Base-by-base conservation (phyloP, 208 protist species). In the Strigomonas oncopelti region DNA sequence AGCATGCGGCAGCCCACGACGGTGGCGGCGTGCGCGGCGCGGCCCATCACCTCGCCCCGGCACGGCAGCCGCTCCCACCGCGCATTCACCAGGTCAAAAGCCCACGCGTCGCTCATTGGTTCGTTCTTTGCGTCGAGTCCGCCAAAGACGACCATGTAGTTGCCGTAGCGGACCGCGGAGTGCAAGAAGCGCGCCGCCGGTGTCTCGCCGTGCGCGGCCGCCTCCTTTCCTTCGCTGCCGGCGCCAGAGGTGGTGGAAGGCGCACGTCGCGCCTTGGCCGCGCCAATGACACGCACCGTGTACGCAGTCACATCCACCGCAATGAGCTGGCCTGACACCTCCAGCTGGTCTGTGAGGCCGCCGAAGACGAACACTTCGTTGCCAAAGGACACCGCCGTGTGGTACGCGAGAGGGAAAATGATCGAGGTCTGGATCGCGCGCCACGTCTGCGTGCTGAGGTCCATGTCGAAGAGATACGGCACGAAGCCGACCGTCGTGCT, bases 101-200 rank as follows among this genome's bases (percentile, higher is more conserved):
- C 90, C 85, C 87, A 95, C 29, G 72, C 69, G 68, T 95, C 90
- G 56, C 63, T 52, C 55, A 80, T 65, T 32, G 76, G 63, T 65
- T 87, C 77, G 63, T 95, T 95, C 32, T 83, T 77, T 4, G 61
- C 67, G 70, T 92, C 73, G 73, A 87, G 88, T 52, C 90, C 90
- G 45, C 90, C 90, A 65, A 83, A 91, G 27, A 95, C 67, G 46
- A 95, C 78, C 79, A 95, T 91, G 72, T 85, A 95, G 20, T 80
- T 75, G 18, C 87, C 87, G 71, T 90, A 88, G 11, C 85, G 77
- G 52, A 92, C 85, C 9, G 87, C 85, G 36, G 69, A 82, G 72
- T 95, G 90, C 36, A 95, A 64, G 72, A 84, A 93, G 22, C 90
- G 83, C 8, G 76, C 75, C 24, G 45, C 59, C 5, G 71, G 73